Percentiles rank a stretch among this genome's conserved stretches.
phyloP scores from a whole-genome alignment of 176 grass and related monocot species.

The Paspalum vaginatum region DNA sequence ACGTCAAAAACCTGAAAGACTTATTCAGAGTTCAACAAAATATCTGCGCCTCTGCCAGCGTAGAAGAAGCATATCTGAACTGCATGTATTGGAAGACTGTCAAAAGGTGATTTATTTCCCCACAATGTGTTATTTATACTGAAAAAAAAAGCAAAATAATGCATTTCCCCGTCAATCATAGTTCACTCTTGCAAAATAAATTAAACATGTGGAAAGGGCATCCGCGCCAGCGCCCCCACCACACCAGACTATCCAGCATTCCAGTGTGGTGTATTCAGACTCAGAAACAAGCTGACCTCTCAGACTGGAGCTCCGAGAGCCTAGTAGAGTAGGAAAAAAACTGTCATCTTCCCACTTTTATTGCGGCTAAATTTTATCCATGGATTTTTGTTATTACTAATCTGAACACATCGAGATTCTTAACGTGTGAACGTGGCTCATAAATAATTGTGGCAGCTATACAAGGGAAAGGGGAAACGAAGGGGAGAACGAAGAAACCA shows the following conservation, averaged over 20 bases:
- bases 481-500: neutral
- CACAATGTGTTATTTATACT: neutral
- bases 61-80: too few species aligned
- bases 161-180: too few species aligned
- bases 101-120: neutral
- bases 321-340: too few species aligned
- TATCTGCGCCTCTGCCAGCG: neutral
- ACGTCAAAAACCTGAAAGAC: neutral
- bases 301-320: neutral
- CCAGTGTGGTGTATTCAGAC: neutral
- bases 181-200: too few species aligned
- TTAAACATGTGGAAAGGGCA: neutral
- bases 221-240: neutral
- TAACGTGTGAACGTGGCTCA: neutral
- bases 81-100: neutral
- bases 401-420: neutral
- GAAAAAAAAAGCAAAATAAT: neutral
- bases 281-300: neutral
- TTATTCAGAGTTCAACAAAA: neutral
- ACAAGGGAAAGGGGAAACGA: neutral
- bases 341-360: neutral
- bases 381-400: neutral
- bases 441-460: neutral
- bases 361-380: neutral
- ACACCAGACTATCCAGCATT: neutral